These are phyloP conservation scores for Ichthyophonus hoferi DNA, from an alignment of 208 protist genomes.

Conservation along the genomic window DNA sequence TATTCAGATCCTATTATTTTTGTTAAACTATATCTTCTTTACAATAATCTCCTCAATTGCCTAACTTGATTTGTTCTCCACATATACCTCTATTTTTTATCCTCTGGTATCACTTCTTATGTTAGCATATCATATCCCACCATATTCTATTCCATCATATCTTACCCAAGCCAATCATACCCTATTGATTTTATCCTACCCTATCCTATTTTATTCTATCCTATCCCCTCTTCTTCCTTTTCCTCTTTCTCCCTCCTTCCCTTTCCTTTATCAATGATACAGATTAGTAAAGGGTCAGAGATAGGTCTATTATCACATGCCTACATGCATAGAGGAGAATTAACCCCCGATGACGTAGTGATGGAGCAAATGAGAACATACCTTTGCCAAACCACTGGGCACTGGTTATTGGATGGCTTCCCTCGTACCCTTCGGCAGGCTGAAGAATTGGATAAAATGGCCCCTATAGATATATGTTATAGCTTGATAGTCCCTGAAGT, in stretches of 20 bases:
- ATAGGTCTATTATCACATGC: slow-evolving; percentile 68
- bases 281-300: slow-evolving; percentile 51
- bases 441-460: slow-evolving; percentile 71
- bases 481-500: slow-evolving; percentile 81
- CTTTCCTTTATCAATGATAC: neutral
- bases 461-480: slow-evolving; percentile 74
- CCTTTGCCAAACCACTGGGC: neutral
- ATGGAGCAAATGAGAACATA: slow-evolving; percentile 69
- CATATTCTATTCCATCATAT: too few relatives aligned
- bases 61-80: too few relatives aligned
- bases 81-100: too few relatives aligned
- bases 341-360: slow-evolving; percentile 82
- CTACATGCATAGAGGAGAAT: slow-evolving; percentile 70
- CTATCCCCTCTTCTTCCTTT: too few relatives aligned
- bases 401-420: slow-evolving; percentile 87
- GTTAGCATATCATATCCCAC: too few relatives aligned
- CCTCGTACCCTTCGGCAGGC: slow-evolving; percentile 84
- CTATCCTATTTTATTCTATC: too few relatives aligned
- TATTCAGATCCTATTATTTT: too few relatives aligned
- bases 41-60: too few relatives aligned
- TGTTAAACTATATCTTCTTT: too few relatives aligned
- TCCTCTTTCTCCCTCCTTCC: neutral
- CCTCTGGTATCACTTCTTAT: too few relatives aligned
- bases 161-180: too few relatives aligned
- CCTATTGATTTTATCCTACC: too few relatives aligned